Conservation (phyloP, 2,329 filamentous ascomycete species). For the Neonectria neomacrospora region DNA sequence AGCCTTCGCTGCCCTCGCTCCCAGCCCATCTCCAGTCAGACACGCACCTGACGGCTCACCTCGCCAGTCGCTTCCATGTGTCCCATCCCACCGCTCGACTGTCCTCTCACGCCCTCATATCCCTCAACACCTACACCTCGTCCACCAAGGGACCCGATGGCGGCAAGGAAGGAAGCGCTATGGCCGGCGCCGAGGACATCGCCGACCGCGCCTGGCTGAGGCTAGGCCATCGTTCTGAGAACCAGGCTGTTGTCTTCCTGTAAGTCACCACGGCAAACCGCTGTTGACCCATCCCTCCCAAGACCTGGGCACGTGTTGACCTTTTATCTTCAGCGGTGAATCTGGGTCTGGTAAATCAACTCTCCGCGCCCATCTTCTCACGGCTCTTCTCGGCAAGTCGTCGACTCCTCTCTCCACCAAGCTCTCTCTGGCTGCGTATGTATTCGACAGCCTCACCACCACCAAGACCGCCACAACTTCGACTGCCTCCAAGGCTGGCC, state of each 20-base stretch:
- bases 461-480: conserved; percentile 97
- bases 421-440: conserved; percentile 90
- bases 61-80: conserved; percentile 91
- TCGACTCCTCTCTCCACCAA: conserved; percentile 94
- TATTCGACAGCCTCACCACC: conserved; percentile 95
- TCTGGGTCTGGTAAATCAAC: conserved; percentile 97
- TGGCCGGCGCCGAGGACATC: conserved; percentile 92
- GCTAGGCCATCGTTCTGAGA: conserved; percentile 88
- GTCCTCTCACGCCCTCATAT: conserved; percentile 90
- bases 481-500: conserved; percentile 92
- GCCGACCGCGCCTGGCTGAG: conserved; percentile 87
- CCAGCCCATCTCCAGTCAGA: conserved; percentile 85
- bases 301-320: conserved; percentile 39
- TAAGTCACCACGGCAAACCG: conserved; percentile 62
- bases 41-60: conserved; percentile 82
- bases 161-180: conserved; percentile 88
- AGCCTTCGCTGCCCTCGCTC: conserved; percentile 87
- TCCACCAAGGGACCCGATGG: conserved; percentile 91
- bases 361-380: conserved; percentile 86
- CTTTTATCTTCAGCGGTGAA: conserved; percentile 75
- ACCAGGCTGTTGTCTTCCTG: conserved; percentile 93
- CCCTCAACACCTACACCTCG: conserved; percentile 93
- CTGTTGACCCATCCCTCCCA: not conserved
- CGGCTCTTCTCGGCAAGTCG: conserved; percentile 86
- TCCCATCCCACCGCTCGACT: conserved; percentile 87